Conservation (phyloP, 768 basidiomycete species). For the Rhodotorula kratochvilovae region DNA sequence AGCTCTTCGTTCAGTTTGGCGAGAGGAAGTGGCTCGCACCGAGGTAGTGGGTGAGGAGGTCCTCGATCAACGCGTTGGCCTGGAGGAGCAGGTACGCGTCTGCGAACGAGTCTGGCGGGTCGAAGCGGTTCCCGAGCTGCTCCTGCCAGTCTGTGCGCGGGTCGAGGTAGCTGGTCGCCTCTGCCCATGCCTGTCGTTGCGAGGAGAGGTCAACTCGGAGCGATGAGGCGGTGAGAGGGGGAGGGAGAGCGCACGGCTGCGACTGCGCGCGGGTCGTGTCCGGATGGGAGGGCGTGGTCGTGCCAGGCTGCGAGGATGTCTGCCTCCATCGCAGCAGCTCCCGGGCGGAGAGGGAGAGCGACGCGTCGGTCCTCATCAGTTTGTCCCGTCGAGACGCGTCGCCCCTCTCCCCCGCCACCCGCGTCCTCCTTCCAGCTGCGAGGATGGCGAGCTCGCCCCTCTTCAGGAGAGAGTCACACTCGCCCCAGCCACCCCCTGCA, state of each 20-base stretch:
- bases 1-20: not conserved
- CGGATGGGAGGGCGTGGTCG: not conserved
- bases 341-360: not conserved
- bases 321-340: not conserved
- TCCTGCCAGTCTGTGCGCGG: not conserved
- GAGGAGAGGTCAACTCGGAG: not conserved
- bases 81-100: constrained; percentile 2
- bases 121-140: not conserved
- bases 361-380: not conserved
- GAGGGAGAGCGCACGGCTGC: not conserved
- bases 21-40: not conserved
- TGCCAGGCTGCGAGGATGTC: not conserved
- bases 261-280: not conserved
- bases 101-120: not conserved
- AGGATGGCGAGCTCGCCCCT: not conserved
- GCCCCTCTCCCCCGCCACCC: not conserved
- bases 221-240: not conserved
- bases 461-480: not conserved
- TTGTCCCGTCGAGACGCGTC: not conserved
- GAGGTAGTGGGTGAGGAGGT: constrained; percentile 24
- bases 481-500: not conserved
- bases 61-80: constrained; percentile 1
- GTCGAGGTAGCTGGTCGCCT: not conserved
- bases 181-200: not conserved
- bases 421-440: not conserved